Base-by-base conservation (phyloP, 2,329 filamentous ascomycete genomes). In the Pezicula neosporulosa region DNA sequence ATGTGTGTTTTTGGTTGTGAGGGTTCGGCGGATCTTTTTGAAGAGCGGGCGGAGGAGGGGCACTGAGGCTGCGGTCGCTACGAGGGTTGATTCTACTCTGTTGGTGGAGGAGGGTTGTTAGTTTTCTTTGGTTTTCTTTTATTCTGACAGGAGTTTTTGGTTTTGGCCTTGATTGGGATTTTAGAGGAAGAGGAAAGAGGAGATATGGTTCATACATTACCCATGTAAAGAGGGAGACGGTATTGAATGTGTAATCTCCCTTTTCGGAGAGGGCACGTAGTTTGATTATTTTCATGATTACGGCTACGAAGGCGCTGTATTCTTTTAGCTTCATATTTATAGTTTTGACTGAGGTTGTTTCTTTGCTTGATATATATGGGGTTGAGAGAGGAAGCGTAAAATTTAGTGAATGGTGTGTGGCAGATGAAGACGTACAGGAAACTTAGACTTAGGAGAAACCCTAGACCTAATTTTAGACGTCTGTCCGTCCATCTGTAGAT, bases 41-140 rank as follows among this genome's bases (percentile, higher is more conserved):
- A 57, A 55, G 19, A 58, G 48, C 4, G 54, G 56, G 1, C 52
- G 54, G 21, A 58, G 45, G 15, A 58, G 52, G 12, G 56, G 56
- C 5, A 57, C 47, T 6, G 56, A 58, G n/a, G 52, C 51, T 8
- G 54, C 56, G 48, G 55, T 56, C 3, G 44, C 47, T n/a, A 58
- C 54, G 28, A 58, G 48, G 18, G 43, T 53, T 9, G 42, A 41
- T 53, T 58, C 56, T 36, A 56, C 50, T 36, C 54, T 58, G 19
- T 4, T 27, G 18, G 38, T 37, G 16, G 12, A 18, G 13, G 13
- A 16, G n/a, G 18, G 5, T 19, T 6, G 10, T 24, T 10, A 19
- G 39, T 18, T 13, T 13, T 21, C 18, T 18, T 42, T 19, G 38
- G 3, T 3, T 19, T 7, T 21, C 24, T 19, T 10, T 19, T 18